Percentiles rank a stretch among this genome's conserved stretches.
These are phyloP conservation scores for Malus hybrid DNA, from an alignment of 331 rosid genomes.

Conservation along the genomic window DNA sequence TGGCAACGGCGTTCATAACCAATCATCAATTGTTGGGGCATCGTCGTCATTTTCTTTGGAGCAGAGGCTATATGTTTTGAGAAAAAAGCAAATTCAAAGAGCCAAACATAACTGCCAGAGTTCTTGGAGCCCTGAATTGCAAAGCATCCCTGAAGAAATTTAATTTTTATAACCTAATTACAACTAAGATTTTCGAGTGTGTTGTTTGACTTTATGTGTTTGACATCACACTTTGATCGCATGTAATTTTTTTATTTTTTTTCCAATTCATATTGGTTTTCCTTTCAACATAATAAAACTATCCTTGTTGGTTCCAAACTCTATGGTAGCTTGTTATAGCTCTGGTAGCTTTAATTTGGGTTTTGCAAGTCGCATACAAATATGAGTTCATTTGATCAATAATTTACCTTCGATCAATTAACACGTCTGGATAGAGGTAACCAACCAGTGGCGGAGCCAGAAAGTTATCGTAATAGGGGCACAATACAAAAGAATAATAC, in stretches of 20 bases:
- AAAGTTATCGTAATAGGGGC: too few relatives aligned
- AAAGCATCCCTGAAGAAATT: slow-evolving; percentile 59
- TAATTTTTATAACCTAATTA: neutral
- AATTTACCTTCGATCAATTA: too few relatives aligned
- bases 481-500: too few relatives aligned
- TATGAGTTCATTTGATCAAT: neutral
- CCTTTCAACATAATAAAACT: neutral
- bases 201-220: neutral
- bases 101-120: slow-evolving; percentile 17
- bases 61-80: slow-evolving; percentile 30
- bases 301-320: neutral
- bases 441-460: too few relatives aligned
- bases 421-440: too few relatives aligned
- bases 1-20: neutral
- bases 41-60: slow-evolving; percentile 13
- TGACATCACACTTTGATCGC: neutral
- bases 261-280: neutral
- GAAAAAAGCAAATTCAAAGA: slow-evolving; percentile 28
- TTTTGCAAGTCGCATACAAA: neutral
- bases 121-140: slow-evolving; percentile 57
- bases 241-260: neutral
- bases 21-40: neutral
- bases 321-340: neutral
- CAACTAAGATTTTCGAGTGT: neutral
- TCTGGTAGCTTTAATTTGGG: neutral